phyloP scores from a whole-genome alignment of 2,329 filamentous ascomycete genomes.

The Cladosporium phlei region DNA sequence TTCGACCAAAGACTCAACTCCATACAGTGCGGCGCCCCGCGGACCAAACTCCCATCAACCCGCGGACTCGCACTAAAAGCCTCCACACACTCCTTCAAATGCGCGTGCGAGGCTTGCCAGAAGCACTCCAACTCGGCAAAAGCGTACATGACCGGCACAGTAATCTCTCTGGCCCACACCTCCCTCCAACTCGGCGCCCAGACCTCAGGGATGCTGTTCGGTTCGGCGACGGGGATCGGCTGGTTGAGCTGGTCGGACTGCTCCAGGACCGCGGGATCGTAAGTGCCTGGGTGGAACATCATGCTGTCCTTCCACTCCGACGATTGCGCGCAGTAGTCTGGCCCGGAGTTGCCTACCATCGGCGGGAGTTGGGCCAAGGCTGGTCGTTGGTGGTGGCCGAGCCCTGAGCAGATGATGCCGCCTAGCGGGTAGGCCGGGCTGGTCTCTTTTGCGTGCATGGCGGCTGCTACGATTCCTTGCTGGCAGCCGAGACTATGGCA shows the following conservation, averaged over 20 bases:
- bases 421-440: background rate
- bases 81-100: constrained; percentile 2
- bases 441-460: background rate
- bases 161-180: background rate
- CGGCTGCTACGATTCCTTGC: background rate
- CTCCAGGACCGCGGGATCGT: background rate
- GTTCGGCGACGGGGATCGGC: background rate
- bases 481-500: constrained; percentile 1
- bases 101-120: background rate
- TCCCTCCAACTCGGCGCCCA: background rate
- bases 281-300: constrained; percentile 3
- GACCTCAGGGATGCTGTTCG: background rate
- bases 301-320: background rate
- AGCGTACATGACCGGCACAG: constrained; percentile 1
- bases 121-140: constrained; percentile 3
- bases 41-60: constrained; percentile 1
- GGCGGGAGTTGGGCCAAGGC: background rate
- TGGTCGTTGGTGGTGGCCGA: background rate
- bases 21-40: constrained; percentile 2
- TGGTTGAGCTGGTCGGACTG: background rate
- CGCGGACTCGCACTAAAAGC: background rate
- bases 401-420: background rate
- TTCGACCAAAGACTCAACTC: constrained; percentile 7
- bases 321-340: background rate
- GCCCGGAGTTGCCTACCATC: background rate